These are phyloP conservation scores for Thuidium tamariscinum DNA, from an alignment of 225 moss, liverwort and hornwort genomes.

Conservation along the genomic window DNA sequence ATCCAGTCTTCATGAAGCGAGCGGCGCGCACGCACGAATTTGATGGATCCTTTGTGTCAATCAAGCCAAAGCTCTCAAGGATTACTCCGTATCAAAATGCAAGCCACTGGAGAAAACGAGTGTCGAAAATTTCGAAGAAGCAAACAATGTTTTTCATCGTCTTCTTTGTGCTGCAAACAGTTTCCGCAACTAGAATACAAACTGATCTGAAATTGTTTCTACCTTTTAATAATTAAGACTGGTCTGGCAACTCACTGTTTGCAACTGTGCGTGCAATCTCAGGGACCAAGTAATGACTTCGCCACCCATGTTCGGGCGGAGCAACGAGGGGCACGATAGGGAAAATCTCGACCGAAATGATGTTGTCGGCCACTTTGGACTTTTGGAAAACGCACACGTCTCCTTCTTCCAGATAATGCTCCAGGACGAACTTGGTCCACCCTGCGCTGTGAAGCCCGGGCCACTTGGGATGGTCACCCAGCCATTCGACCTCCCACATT, in stretches of 20 bases:
- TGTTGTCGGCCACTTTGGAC: background rate
- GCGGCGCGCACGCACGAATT: background rate
- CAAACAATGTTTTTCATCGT: background rate
- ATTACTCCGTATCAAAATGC: background rate
- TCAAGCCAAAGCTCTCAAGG: background rate
- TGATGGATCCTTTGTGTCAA: background rate
- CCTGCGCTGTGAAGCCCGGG: constrained; percentile 14
- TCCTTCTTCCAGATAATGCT: constrained; percentile 30
- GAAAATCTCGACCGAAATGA: constrained; percentile 10
- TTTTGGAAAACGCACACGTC: constrained; percentile 25
- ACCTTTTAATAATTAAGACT: background rate
- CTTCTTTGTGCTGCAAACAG: background rate
- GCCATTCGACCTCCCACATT: constrained; percentile 26
- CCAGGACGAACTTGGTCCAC: constrained; percentile 30
- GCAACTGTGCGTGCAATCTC: background rate
- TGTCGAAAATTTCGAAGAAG: background rate
- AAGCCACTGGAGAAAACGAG: background rate
- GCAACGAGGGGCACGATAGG: background rate
- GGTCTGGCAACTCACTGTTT: background rate
- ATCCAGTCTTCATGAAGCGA: background rate
- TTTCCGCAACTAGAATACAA: background rate
- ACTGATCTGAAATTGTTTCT: background rate
- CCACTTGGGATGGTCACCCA: constrained; percentile 5
- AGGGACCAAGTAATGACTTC: background rate
- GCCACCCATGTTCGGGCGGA: background rate